Base-by-base conservation (phyloP, 192 early-diverging fungal species). In the Coemansia sp. region DNA sequence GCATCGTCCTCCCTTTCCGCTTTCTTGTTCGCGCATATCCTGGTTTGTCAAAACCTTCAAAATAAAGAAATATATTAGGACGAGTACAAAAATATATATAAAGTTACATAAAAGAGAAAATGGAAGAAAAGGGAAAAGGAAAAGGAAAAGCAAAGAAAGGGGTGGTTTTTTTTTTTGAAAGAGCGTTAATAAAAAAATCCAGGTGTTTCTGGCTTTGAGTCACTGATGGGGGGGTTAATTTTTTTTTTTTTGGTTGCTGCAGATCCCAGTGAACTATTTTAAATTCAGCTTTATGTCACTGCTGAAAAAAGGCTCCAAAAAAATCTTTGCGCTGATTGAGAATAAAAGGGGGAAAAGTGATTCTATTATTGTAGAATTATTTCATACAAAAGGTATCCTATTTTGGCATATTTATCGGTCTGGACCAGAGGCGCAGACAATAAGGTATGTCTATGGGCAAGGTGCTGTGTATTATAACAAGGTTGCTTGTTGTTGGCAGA, bases 1-100 rank as follows among this genome's bases (percentile, higher is more conserved):
- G 61, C 71, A 76, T 28, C 73, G 43, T 39, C 51, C 54, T 12
- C 36, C 39, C 17, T 59, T 51, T 14, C 38, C 3, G 14, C 17
- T 11, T 37, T 38, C 36, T 14, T 12, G 53, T 33, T 32, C 60
- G 60, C 62, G 17, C 62, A 64, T 51, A 36, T 7, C 15, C 34
- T 34, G 59, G 5, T 8, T 53, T 54, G 20, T 64, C 8, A 51
- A 54, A 28, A n/a, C 3, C 14, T 18, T 54, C 9, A 12, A 52
- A 38, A 6, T 51, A 8, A 38, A 51, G 5, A 59, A 37, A 59
- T 5, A 11, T 41, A 41, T 41, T 34, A 8, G 3, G 37, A 43
- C 12, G 14, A 64, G 32, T 45, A 43, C 12, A 51, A 64, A 64
- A 15, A 64, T 2, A 33, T 28, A 56, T 56, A 56, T 34, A 56